Evolutionary conservation across 2,329 filamentous ascomycete species (phyloP), one percentile per base, ranked within the genome.

Genomic region (Botrytis aclada): DNA sequence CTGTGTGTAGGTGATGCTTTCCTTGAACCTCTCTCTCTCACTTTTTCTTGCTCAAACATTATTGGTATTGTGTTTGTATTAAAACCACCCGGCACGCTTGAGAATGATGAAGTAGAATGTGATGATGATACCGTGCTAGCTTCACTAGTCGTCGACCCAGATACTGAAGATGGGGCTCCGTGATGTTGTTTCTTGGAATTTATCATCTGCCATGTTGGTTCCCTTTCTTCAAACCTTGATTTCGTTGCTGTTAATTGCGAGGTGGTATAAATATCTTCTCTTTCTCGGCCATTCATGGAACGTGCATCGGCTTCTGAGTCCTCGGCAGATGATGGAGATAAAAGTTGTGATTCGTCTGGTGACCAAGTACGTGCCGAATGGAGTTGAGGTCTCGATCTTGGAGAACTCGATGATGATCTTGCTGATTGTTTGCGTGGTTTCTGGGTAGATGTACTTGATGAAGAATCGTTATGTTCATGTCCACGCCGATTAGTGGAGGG

Each of bases 201-300:
- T 47, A 78, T 63, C 74, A 79, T 80, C 71, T 78, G 74, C 79
- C 78, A 79, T 29, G 66, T 56, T 45, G 76, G 76, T 63, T 80
- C 79, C 22, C 63, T 71, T 39, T 64, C 58, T 20, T 71, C 56
- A 32, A 75, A 70, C 41, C 70, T 74, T 1, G 77, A 74, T 69
- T 77, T 79, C 41, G 75, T 74, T 16, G 74, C 73, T 10, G 73
- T 64, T 18, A 73, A 41, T 51, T 70, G 60, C 16, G 69, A 64
- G 12, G 43, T 37, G 43, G 22, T 29, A 22, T 70, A 41, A 18
- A 16, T 18, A 12, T 56, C 41, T 47, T 63, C 39, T 16, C 39
- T 62, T 29, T 29, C 43, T 51, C n/a, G 43, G 16, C 47, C 60
- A 47, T 65, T 56, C 9, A 37, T 65, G 4, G 14, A 54, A 39